Base-by-base conservation (phyloP, 345 rosid genomes). In the Hypericum androsaemum region DNA sequence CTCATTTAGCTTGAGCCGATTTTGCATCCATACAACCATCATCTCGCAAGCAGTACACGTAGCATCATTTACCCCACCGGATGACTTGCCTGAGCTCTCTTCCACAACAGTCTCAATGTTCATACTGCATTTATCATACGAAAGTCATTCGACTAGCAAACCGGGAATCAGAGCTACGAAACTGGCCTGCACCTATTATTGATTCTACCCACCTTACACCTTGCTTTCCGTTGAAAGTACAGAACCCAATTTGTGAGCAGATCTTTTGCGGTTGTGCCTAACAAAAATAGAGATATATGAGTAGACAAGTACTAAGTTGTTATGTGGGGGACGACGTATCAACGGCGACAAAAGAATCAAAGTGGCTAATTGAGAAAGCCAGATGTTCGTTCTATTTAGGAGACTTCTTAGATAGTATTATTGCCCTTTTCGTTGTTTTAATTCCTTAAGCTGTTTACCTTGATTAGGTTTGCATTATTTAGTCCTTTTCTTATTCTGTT, bases 1-100 rank as follows among this genome's bases (percentile, higher is more conserved):
- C 38, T 62, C 43, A 28, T 68, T 68, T 28, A 43, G 43, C 56
- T 11, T 68, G 44, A 68, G 54, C 12, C 64, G 67, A 35, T 68
- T 68, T 35, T 68, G 52, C 39, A 62, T 53, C 72, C 72, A 62
- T 5, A 62, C 60, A 10, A 62, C 67, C 56, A 58, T 54, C 72
- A 68, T 68, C 58, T 68, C 72, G 53, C 72, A 62, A 17, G 64
- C 72, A 53, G 67, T 42, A 13, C 72, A 68, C 37, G 42, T 17
- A 42, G 60, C 60, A 52, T 62, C 58, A 45, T 47, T 47, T 50
- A 57, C 7, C 22, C 64, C 70, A 49, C 32, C 61, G 9, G 56
- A 50, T n/a, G 56, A 22, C 32, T 15, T 36, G 11, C 56, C 54
- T 11, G 2, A n/a, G 43, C 37, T 44, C 45, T 60, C 43, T 35